Evolutionary conservation across 441 rosid species (phyloP), one percentile per base, ranked within the genome.

Genomic region (Populus hybrid): DNA sequence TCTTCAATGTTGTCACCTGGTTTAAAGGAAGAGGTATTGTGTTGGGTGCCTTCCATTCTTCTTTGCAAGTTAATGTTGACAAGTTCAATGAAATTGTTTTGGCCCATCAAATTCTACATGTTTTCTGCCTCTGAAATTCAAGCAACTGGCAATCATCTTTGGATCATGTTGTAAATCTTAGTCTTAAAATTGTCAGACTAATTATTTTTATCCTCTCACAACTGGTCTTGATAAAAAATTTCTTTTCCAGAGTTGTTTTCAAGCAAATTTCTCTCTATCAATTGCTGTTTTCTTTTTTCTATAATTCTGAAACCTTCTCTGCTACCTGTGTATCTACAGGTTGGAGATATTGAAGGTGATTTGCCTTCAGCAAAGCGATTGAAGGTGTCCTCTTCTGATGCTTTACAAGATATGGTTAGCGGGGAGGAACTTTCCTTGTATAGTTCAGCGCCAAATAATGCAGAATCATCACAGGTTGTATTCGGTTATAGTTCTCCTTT

Each of bases 391-490:
- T 81, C 98, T 78, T 89, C 97, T 80, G 98, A 94, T 88, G 88
- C 91, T 82, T 89, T 92, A 86, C 98, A 94, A 87, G 99, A 96
- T 87, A 88, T 90, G 88, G 84, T 87, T 82, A 85, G 91, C 67
- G 94, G 93, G 78, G 99, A 97, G 85, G 99, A 97, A 91, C 97
- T 97, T 78, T 91, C 97, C 50, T 82, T 97, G 78, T 94, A 86
- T 86, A 95, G 93, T 79, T 92, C 95, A 61, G 85, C 91, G 11
- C 85, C 94, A 85, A 92, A 91, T 82, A 93, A 87, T 79, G 81
- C 94, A 11, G 97, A 94, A 82, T 94, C 97, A 73, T 83, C 92
- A 54, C 98, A 93, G 99, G 99, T 97, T 84, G 82, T 77, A 46
- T 75, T 75, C 21, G 28, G 59, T 73, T 64, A 9, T 61, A 69